Evolutionary conservation across 257 asterid species (phyloP), one percentile per base, ranked within the genome.

Genomic region (Oldenlandia corymbosa): DNA sequence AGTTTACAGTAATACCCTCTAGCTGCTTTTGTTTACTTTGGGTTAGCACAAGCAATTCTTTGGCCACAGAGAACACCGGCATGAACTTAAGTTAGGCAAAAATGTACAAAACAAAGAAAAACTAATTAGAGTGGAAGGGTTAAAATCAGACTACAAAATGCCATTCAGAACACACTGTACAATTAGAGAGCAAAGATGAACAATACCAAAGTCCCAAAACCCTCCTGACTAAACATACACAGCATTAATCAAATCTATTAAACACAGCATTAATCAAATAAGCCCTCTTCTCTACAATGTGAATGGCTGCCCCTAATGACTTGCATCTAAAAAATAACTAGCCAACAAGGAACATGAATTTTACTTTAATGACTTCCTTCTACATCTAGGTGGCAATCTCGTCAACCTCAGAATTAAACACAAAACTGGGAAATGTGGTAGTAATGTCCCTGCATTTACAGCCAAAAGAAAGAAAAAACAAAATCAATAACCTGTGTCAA

Each of bases 321-420:
- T 27, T 57, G 28, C 54, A 37, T 49, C 54, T 10, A n/a, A 10
- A n/a, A n/a, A 36, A 37, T 26, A 48, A 58, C 30, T 0, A 32
- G 31, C 32, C 41, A 37, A 24, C 24, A 48, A 51, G 42, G 46
- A 41, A 13, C 45, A 47, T 21, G 42, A 55, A 54, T 41, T 13
- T 39, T 10, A 4, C 39, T 9, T 9, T 27, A 8, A 34, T 28
- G 43, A 62, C 42, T 10, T 52, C 14, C n/a, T 1, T 34, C 23
- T 32, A 34, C 9, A n/a, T 24, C 77, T 75, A 87, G 17, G 97
- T 87, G 51, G 97, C 94, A 27, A 81, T 70, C 75, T 90, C 97
- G 67, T 90, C 97, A 16, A 90, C 97, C 78, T 85, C 94, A 16
- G 97, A 89, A 76, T 89, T 81, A 80, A 89, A 88, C 12, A 88